phyloP scores from a whole-genome alignment of 371 early-diverging fungal species.

The Blastocladiella emersonii region DNA sequence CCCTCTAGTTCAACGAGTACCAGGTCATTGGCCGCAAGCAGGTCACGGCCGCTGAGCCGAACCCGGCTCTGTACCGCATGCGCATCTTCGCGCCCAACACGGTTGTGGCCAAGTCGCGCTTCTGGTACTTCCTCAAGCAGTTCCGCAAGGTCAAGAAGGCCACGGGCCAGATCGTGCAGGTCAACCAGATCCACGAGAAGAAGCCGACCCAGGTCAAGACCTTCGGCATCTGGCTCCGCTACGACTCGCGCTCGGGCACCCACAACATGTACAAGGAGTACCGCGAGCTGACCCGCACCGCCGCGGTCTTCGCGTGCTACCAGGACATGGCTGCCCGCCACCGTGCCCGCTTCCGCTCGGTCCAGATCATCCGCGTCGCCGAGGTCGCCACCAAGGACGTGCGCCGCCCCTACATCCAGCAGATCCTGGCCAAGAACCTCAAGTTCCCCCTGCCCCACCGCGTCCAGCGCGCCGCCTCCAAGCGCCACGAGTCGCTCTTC shows the following conservation, averaged over 20 bases:
- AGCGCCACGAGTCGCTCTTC: constrained; percentile 59
- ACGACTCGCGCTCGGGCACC: constrained; percentile 97
- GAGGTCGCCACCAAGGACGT: constrained; percentile 79
- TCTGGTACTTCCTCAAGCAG: constrained; percentile 98
- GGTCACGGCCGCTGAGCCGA: constrained; percentile 82
- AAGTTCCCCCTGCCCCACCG: constrained; percentile 98
- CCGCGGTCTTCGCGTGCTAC: constrained; percentile 94
- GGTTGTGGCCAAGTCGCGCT: constrained; percentile 96
- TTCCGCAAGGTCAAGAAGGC: constrained; percentile 99
- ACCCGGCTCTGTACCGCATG: constrained; percentile 97
- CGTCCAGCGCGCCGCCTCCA: constrained; percentile 58
- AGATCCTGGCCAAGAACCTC: constrained; percentile 74
- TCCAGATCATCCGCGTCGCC: constrained; percentile 97
- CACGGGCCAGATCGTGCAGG: constrained; percentile 88
- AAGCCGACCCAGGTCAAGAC: constrained; percentile 91
- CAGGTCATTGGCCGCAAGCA: constrained; percentile 87
- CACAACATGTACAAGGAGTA: constrained; percentile 99
- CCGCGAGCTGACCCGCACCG: constrained; percentile 88
- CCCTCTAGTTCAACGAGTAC: constrained; percentile 58
- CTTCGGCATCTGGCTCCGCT: constrained; percentile 98
- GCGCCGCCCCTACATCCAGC: constrained; percentile 93
- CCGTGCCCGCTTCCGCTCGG: constrained; percentile 93
- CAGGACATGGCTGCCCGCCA: constrained; percentile 99
- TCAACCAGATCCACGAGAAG: constrained; percentile 94
- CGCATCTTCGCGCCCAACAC: constrained; percentile 97